Evolutionary conservation across 768 basidiomycete genomes (phyloP), one percentile per base, ranked within the genome.

Genomic region (Tricholoma saponaceum): DNA sequence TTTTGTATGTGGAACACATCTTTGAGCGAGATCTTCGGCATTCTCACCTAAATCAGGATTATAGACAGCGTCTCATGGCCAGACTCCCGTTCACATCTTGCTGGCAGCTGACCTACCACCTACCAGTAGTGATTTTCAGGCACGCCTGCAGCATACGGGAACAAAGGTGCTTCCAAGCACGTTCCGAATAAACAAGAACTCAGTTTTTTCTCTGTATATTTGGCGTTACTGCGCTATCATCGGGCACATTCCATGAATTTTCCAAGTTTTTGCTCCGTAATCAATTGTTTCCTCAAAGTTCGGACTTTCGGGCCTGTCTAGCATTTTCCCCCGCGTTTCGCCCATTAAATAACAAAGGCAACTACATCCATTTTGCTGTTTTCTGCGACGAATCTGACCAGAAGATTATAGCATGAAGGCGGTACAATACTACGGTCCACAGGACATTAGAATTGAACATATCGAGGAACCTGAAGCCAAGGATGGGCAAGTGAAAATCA

Each of bases 401-500:
- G 13, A 47, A 47, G 9, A 14, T 47, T 47, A 6, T 13, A 47
- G 1, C 30, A 79, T 79, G 78, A 77, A 72, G 43, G 77, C 77
- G 18, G 74, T 73, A 28, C 72, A 74, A 32, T 78, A 72, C 58
- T 75, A 79, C 58, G 79, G 73, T 3, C 71, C 74, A 22, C 67
- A 70, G 9, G 72, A 77, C 52, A 64, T 81, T 20, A 69, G 72
- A 22, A 65, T 81, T 41, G 78, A 79, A 43, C 62, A 75, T 18
- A 70, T 79, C 10, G 67, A 70, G 1, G 71, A 76, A 52, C 75
- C 76, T 28, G 44, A 60, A 20, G 57, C 67, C 10, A 68, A 69
- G 22, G 64, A 64, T 18, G 72, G 70, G 22, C 69, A 77, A 51
- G 66, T 80, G 5, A 79, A 79, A 60, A 67, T 80, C 51, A 78